Evolutionary conservation across 2,329 filamentous ascomycete species (phyloP), one percentile per base, ranked within the genome.

Genomic region (Apiospora pterosperma): DNA sequence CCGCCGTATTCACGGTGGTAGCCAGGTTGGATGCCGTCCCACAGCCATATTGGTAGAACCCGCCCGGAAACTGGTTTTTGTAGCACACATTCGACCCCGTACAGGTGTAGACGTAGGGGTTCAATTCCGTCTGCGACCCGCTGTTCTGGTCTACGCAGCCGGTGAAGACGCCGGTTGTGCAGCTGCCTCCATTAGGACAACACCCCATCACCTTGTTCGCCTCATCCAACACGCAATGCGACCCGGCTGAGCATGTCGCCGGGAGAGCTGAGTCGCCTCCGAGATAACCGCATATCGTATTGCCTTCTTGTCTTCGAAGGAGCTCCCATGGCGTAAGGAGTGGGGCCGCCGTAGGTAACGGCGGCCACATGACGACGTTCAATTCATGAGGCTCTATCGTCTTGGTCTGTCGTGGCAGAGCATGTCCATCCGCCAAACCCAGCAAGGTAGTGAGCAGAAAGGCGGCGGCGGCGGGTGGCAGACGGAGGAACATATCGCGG

Each of bases 211-310:
- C 81, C 34, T 79, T 78, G 63, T 82, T 78, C 21, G 77, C 75
- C 23, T 77, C 74, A 66, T 87, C 85, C 52, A 85, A 75, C 28
- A 85, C 86, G 71, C 86, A 88, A 72, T 88, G 84, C 41, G 85
- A 87, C 38, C 85, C 86, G 0, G 81, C 79, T 34, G 79, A 81
- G 71, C 86, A 88, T 41, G 85, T 88, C 42, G 85, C 86, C 3
- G 85, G 84, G 36, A 87, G 74, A 28, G 75, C 74, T 1, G 80
- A 73, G 67, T 87, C 73, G 25, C 84, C 85, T 66, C 81, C 82
- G 70, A 88, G 79, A 73, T 82, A 88, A 48, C 86, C 86, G 69
- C 86, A 88, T 64, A 88, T 72, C 19, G 85, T 88, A 73, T 86
- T 85, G 62, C 76, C 71, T 31, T 74, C 71, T 65, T 83, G 78